A percentile compares a stretch with the other conserved stretches of the same genome.
phyloP scores from a whole-genome alignment of 176 grass and related monocot genomes.

The Avena insularis region DNA sequence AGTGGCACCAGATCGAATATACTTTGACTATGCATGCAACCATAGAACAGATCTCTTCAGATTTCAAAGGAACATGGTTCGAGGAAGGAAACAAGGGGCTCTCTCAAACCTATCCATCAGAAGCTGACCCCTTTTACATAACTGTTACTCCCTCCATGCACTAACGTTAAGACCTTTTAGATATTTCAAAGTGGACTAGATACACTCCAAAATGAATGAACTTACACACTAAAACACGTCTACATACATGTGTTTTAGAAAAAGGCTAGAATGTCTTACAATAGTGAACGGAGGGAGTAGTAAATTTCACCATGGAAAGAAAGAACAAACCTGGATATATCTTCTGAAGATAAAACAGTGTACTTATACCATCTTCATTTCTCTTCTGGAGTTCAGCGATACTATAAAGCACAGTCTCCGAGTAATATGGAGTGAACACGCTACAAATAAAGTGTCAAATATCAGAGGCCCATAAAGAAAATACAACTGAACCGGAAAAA shows the following conservation, averaged over 20 bases:
- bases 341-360: constrained; percentile 93
- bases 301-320: constrained; percentile 10
- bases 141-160: neutral
- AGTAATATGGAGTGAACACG: constrained; percentile 96
- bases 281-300: no score
- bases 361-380: constrained; percentile 96
- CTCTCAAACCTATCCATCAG: constrained; percentile 8
- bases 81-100: constrained; percentile 17
- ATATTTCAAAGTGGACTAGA: no score
- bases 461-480: constrained; percentile 38
- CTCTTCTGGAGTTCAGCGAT: constrained; percentile 77
- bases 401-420: constrained; percentile 90
- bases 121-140: constrained; percentile 2
- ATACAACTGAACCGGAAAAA: constrained; percentile 17
- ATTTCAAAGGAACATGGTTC: neutral
- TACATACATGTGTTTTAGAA: no score
- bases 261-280: no score
- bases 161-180: no score
- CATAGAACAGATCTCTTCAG: neutral
- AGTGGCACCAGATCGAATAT: neutral
- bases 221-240: no score
- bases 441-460: constrained; percentile 56
- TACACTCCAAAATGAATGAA: no score
- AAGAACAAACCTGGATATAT: constrained; percentile 86
- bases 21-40: neutral